Evolutionary conservation across 352 stramenopile genomes (phyloP).

Genomic region (Saprolegnia parasitica): DNA sequence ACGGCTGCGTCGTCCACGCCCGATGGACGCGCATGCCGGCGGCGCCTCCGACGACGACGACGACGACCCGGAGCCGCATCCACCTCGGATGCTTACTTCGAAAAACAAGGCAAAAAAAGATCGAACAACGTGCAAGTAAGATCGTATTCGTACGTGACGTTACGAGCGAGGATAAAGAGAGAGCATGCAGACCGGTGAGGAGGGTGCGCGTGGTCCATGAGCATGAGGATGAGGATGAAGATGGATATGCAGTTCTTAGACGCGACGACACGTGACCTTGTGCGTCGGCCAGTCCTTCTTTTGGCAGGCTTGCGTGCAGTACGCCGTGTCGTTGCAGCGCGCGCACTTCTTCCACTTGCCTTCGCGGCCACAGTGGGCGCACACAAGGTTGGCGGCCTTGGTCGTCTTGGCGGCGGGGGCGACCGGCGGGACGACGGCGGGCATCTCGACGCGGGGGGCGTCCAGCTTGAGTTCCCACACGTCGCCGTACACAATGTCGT

Average conservation of each 20-base stretch:
- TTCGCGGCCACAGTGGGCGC: constrained; percentile 7
- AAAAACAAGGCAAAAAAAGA: too few species aligned
- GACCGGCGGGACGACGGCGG: not conserved
- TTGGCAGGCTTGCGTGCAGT: constrained; percentile 29
- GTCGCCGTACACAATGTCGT: constrained; percentile 27
- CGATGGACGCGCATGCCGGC: constrained; percentile 66
- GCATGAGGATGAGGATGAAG: not conserved
- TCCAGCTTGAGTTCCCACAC: constrained; percentile 23
- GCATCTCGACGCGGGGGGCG: not conserved
- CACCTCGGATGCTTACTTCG: too few species aligned
- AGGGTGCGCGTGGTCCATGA: too few species aligned
- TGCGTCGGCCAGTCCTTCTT: constrained; percentile 27
- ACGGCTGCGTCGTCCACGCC: constrained; percentile 79
- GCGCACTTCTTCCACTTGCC: constrained; percentile 30
- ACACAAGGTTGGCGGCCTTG: constrained; percentile 1
- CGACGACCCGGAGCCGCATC: too few species aligned
- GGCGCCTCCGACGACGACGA: not conserved
- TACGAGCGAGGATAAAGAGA: too few species aligned
- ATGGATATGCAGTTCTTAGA: constrained; percentile 10
- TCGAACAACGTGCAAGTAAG: not conserved
- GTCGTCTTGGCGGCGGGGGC: not conserved
- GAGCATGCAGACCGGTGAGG: too few species aligned
- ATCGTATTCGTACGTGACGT: not conserved
- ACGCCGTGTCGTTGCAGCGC: constrained; percentile 28
- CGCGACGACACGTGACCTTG: constrained; percentile 25